Conservation (phyloP, 305 asterid genomes). For the Rubia peregrina region DNA sequence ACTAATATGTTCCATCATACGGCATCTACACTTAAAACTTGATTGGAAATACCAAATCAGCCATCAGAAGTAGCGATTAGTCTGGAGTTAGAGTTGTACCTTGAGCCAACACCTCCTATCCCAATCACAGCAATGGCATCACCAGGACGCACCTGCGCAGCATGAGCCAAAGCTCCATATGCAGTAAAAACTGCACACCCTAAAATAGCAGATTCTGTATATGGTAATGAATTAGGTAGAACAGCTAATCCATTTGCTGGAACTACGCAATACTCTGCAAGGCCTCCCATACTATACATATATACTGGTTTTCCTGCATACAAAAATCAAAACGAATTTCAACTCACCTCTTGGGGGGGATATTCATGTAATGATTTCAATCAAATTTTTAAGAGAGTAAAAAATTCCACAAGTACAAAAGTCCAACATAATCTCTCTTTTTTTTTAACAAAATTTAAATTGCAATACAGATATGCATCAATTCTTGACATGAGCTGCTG, state of each 20-base stretch:
- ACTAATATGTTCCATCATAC: background rate
- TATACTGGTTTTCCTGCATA: conserved; percentile 87
- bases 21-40: background rate
- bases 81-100: conserved; percentile 36
- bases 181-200: conserved; percentile 99
- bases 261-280: conserved; percentile 91
- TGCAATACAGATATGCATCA: background rate
- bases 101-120: conserved; percentile 96
- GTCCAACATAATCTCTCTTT: background rate
- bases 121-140: conserved; percentile 94
- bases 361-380: background rate
- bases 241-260: conserved; percentile 79
- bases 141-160: conserved; percentile 88
- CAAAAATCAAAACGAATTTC: conserved; percentile 18
- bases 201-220: conserved; percentile 82
- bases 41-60: background rate
- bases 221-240: conserved; percentile 76
- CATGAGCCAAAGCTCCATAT: conserved; percentile 99
- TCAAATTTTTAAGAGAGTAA: background rate
- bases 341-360: conserved; percentile 8
- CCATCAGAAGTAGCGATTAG: background rate
- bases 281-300: conserved; percentile 99
- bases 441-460: background rate
- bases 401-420: background rate
- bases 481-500: background rate